Evolutionary conservation across 352 stramenopile species (phyloP).

Genomic region (Lagenidium giganteum): DNA sequence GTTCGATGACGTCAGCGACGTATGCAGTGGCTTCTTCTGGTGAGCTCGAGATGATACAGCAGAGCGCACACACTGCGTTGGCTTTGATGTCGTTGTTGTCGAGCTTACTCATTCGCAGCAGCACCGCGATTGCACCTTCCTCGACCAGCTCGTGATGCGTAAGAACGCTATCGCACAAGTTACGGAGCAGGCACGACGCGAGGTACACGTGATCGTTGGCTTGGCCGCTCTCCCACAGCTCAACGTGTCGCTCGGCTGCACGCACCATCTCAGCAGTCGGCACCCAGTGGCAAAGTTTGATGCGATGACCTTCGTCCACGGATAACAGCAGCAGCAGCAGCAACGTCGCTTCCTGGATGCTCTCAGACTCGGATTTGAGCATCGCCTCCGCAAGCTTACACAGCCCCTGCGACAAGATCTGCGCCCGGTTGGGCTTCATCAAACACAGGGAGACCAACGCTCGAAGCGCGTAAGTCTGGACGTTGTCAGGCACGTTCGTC

Average conservation of each 20-base stretch:
- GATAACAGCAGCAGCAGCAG: constrained; percentile 50
- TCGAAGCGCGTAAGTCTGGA: constrained; percentile 42
- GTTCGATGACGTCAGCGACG: constrained; percentile 44
- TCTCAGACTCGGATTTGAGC: constrained; percentile 24
- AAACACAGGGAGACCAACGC: constrained; percentile 50
- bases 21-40: constrained; percentile 43
- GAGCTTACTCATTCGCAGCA: constrained; percentile 58
- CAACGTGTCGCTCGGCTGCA: constrained; percentile 23
- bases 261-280: constrained; percentile 36
- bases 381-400: constrained; percentile 47
- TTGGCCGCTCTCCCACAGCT: not conserved
- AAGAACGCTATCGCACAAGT: constrained; percentile 66
- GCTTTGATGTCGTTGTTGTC: constrained; percentile 43
- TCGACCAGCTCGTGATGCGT: constrained; percentile 73
- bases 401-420: constrained; percentile 43
- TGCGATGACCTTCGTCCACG: constrained; percentile 54
- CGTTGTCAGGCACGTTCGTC: constrained; percentile 22
- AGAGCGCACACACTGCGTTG: constrained; percentile 64
- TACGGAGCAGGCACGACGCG: constrained; percentile 66
- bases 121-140: constrained; percentile 35
- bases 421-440: constrained; percentile 31
- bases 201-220: constrained; percentile 22
- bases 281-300: constrained; percentile 71
- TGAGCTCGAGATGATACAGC: constrained; percentile 58
- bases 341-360: constrained; percentile 51